A percentile compares a stretch with the other conserved stretches of the same genome.
These are phyloP conservation scores for Bodo saltans DNA, from an alignment of 78 protist genomes.

Conservation along the genomic window DNA sequence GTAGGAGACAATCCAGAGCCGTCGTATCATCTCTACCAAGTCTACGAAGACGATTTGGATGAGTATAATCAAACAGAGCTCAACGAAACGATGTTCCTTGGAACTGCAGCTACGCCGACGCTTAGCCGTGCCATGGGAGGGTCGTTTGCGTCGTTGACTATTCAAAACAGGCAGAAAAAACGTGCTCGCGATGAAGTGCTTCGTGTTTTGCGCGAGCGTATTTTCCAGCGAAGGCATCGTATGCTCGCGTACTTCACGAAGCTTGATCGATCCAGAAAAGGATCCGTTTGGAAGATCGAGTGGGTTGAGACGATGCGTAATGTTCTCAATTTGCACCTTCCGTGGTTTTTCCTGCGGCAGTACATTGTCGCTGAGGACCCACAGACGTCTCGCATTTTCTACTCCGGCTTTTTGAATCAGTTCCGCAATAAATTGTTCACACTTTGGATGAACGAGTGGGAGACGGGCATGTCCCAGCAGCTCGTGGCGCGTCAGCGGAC, in stretches of 20 bases:
- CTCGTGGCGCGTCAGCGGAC: background rate
- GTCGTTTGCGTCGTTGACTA: background rate
- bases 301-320: slow-evolving; percentile 8
- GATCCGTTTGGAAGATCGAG: slow-evolving; percentile 19
- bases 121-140: background rate
- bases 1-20: background rate
- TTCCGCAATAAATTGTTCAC: background rate
- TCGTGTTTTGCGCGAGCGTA: background rate
- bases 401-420: background rate
- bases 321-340: background rate
- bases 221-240: background rate
- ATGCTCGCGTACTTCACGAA: slow-evolving; percentile 6
- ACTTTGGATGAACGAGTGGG: background rate
- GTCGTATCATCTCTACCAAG: background rate
- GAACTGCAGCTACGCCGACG: background rate
- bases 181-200: background rate
- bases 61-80: background rate
- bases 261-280: background rate
- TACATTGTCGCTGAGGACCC: slow-evolving; percentile 1
- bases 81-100: too few relatives aligned
- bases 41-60: background rate
- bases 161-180: background rate
- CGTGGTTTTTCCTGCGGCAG: slow-evolving; percentile 21
- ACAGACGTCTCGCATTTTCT: background rate
- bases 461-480: background rate